Evolutionary conservation across 1,139 yeast species (phyloP), one percentile per base, ranked within the genome.

Genomic region (Yamadazyma sp.): DNA sequence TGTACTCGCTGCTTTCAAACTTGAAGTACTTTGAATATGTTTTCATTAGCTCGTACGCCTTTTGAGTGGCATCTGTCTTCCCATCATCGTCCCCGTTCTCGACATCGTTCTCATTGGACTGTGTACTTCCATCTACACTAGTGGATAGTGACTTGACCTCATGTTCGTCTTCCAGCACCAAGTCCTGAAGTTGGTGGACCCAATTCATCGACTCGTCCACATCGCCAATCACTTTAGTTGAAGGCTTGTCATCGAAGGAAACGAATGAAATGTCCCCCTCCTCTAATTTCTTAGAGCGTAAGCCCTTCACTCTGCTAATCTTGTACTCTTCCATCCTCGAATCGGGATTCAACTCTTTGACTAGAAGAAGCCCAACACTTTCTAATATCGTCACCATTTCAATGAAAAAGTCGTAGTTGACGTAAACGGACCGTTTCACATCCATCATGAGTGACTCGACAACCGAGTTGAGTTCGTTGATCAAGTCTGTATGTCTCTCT

Each of bases 301-400:
- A 64, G 0, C 94, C 94, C 53, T 84, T 84, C 0, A 84, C 92
- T 46, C 94, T 68, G 24, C 76, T 75, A 26, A 85, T 77, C 36
- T 72, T 73, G 40, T 62, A 65, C 17, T 54, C 64, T 2, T 61
- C 64, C 5, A 49, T 51, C 1, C 56, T 55, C 5, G 45, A 46
- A 2, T 51, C 57, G 15, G 39, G 53, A 39, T 47, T 49, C 35
- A 48, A 49, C 32, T 76, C 78, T 38, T 68, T 64, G 0, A 76
- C 69, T 34, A 85, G 64, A 17, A 85, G 59, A 38, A 91, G 67
- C 1, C 98, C 98, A 73, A 89, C 81, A 2, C 86, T 75, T 53
- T 87, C 96, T 39, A 91, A 66, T 2, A 86, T 66, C 38, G 75
- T 67, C 50, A 87, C 80, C 38, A 77, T 71, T 30, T 82, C 75